Conservation (phyloP, 129 eudicot species). For the Dittrichia graveolens region DNA sequence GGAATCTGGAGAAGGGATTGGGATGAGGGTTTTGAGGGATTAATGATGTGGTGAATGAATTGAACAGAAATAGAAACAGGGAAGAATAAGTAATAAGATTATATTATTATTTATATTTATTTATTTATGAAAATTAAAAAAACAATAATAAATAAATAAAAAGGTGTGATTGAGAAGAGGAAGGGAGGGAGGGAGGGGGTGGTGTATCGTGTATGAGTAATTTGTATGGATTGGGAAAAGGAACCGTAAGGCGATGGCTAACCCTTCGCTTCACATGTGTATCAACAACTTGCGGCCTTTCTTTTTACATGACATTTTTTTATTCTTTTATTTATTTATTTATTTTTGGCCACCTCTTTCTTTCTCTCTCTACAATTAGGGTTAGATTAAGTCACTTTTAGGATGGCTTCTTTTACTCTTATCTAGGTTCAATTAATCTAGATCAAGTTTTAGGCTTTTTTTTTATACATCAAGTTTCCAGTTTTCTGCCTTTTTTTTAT, state of each 20-base stretch:
- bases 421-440: conserved; percentile 11
- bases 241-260: conserved; percentile 35
- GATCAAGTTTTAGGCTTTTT: neutral
- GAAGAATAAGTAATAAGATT: no score
- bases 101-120: no score
- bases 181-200: no score
- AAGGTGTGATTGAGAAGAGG: neutral
- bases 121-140: neutral
- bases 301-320: conserved; percentile 36
- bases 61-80: neutral
- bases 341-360: conserved; percentile 23
- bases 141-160: neutral
- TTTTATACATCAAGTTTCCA: neutral
- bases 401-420: neutral
- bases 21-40: conserved; percentile 33
- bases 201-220: no score
- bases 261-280: conserved; percentile 33
- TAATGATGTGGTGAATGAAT: neutral
- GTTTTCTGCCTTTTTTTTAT: no score
- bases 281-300: conserved; percentile 39
- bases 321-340: no score
- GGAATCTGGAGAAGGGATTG: conserved; percentile 3
- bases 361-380: neutral
- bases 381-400: neutral
- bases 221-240: conserved; percentile 16